Conservation (phyloP, 1,139 yeast genomes). For the Kodamaea sp. region DNA sequence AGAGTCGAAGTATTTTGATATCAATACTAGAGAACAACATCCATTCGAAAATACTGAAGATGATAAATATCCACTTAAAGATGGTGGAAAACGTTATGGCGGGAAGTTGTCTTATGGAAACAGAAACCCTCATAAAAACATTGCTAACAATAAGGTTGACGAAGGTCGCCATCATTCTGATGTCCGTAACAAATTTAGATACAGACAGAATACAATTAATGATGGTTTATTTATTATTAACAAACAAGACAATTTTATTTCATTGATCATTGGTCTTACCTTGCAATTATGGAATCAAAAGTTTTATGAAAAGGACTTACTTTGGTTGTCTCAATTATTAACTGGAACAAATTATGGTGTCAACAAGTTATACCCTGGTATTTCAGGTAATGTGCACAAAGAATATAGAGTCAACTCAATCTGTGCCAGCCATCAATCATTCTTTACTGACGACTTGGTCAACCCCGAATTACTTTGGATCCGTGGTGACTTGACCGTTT, state of each 20-base stretch:
- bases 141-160: background rate
- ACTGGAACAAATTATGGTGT: slow-evolving; percentile 9
- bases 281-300: slow-evolving; percentile 9
- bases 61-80: too few species aligned
- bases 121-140: too few species aligned
- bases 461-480: slow-evolving; percentile 12
- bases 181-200: slow-evolving; percentile 3
- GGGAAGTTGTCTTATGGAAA: too few species aligned
- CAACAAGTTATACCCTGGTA: slow-evolving; percentile 10
- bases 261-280: slow-evolving; percentile 9
- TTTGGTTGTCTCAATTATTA: slow-evolving; percentile 13
- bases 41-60: background rate
- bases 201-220: slow-evolving; percentile 4
- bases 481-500: slow-evolving; percentile 6
- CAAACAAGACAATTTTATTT: slow-evolving; percentile 8
- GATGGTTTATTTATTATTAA: slow-evolving; percentile 10
- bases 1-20: background rate
- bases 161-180: background rate
- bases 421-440: slow-evolving; percentile 10
- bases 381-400: slow-evolving; percentile 9
- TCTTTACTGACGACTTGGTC: slow-evolving; percentile 11
- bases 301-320: slow-evolving; percentile 9
- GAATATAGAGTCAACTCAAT: slow-evolving; percentile 8
- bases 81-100: too few species aligned
- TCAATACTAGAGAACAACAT: background rate